Evolutionary conservation across 2,329 filamentous ascomycete genomes (phyloP), one percentile per base, ranked within the genome.

Genomic region (Nemania sp.): DNA sequence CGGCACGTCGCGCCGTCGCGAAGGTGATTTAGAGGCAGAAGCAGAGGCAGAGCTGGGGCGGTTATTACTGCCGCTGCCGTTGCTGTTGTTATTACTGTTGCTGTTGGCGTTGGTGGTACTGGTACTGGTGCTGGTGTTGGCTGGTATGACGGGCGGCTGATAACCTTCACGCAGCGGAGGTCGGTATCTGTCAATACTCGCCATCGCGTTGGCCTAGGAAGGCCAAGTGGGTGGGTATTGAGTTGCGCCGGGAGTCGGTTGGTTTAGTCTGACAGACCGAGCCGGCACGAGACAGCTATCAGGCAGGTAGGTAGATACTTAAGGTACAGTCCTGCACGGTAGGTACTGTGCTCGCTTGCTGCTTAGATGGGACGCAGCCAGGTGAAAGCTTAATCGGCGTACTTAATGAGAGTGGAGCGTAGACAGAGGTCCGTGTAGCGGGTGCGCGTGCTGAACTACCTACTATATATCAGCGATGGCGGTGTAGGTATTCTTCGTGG

Each of bases 151-250:
- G 15, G 87, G 86, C 63, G 87, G 86, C 73, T 88, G 86, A 71
- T 89, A 88, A 70, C 82, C 83, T 77, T 89, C 87, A 67, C 86
- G 83, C 58, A 74, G 74, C 66, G 84, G 81, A 61, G 86, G 86
- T 70, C 87, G 83, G 73, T 89, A 89, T 75, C 85, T 81, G 76
- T 89, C 87, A 78, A 89, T 84, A 77, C 86, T 88, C 70, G 87
- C 87, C 87, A 89, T 89, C 73, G 75, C 72, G 71, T 32, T 63
- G 68, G 70, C 65, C 61, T 47, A 66, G 59, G 49, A 43, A 67
- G 55, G 64, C 65, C 66, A 63, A 53, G 67, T 66, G 54, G 52
- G 62, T 55, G 24, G 13, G 43, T 10, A 51, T 43, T 26, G 32
- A 51, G 56, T 63, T 35, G 32, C 32, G 32, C 32, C 32, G 32